Base-by-base conservation (phyloP, 78 protist species). In the Bigelowiella natans region DNA sequence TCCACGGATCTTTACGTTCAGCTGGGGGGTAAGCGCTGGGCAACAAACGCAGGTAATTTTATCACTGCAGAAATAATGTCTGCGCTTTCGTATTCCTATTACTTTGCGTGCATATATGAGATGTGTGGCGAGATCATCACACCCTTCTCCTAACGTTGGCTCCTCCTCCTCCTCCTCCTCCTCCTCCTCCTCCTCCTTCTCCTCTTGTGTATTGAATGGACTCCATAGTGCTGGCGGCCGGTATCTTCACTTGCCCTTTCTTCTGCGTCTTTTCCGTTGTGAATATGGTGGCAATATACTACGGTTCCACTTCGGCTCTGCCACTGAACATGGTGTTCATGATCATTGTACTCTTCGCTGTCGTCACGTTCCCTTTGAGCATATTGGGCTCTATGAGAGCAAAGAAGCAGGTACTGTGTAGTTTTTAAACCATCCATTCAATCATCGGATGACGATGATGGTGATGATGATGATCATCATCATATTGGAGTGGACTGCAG, bases 281-380 rank as follows among this genome's bases (percentile, higher is more conserved):
- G 89, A 98, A 97, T 93, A 88, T 95, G 0, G 93, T 97, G 7
- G 93, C 91, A 0, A 51, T 88, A 26, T 39, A 39, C 0, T 91
- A 88, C 90, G 73, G 73, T 51, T 51, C 73, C 34, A 51, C 73
- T 37, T 11, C 95, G 18, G 98, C 99, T 18, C 92, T 98, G 2
- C 99, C 98, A 2, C 89, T 95, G 28, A 89, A 94, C 86, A 95
- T 96, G 1, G 90, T 95, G 38, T 34, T 96, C 18, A 91, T 92
- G 63, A 91, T 97, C 39, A n/a, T 96, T 18, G 89, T 94, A 39
- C 91, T 96, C 39, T 94, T 95, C 94, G 37, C 93, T 1, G 83
- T 95, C n/a, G 94, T 88, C 85, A 39, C 90, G 39, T 38, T 88
- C 36, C 90, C 90, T 18, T 84, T 88, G 30, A 51, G 39, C 30